A percentile compares a stretch with the other conserved stretches of the same genome.
Evolutionary conservation across 768 basidiomycete genomes (phyloP).

Genomic region (Rhizopogon vulgaris): DNA sequence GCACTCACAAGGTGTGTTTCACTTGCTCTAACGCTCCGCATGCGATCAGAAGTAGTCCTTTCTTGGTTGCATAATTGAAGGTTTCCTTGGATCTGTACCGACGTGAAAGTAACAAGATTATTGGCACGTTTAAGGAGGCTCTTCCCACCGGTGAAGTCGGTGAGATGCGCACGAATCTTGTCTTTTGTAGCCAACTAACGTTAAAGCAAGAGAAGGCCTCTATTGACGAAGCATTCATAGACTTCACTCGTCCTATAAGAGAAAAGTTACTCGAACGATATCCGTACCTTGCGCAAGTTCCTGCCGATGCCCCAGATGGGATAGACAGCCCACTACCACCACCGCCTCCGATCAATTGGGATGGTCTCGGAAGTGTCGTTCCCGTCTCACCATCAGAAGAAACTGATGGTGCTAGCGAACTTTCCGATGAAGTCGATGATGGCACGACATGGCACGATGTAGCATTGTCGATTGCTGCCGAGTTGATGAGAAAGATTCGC

Average conservation of each 20-base stretch:
- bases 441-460: slow-evolving; percentile 84
- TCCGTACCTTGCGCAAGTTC: slow-evolving; percentile 69
- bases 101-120: slow-evolving; percentile 83
- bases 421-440: slow-evolving; percentile 24
- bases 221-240: slow-evolving; percentile 95
- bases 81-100: slow-evolving; percentile 93
- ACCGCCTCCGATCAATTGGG: slow-evolving; percentile 63
- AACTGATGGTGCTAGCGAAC: slow-evolving; percentile 12
- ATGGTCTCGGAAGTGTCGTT: slow-evolving; percentile 52
- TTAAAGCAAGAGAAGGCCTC: slow-evolving; percentile 79
- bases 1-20: slow-evolving; percentile 78
- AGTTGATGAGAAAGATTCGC: slow-evolving; percentile 74
- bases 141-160: slow-evolving; percentile 80
- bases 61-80: slow-evolving; percentile 29
- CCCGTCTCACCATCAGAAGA: slow-evolving; percentile 38
- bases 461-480: slow-evolving; percentile 82
- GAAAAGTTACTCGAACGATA: slow-evolving; percentile 66
- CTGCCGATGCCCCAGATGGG: slow-evolving; percentile 61
- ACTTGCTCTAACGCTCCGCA: not conserved
- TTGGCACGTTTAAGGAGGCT: slow-evolving; percentile 73
- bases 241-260: slow-evolving; percentile 80
- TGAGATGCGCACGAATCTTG: slow-evolving; percentile 23
- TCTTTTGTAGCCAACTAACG: not conserved
- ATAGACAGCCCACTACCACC: slow-evolving; percentile 73
- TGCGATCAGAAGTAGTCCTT: not conserved